Conservation (phyloP, 2,329 filamentous ascomycete species). For the Cercospora citrullina region DNA sequence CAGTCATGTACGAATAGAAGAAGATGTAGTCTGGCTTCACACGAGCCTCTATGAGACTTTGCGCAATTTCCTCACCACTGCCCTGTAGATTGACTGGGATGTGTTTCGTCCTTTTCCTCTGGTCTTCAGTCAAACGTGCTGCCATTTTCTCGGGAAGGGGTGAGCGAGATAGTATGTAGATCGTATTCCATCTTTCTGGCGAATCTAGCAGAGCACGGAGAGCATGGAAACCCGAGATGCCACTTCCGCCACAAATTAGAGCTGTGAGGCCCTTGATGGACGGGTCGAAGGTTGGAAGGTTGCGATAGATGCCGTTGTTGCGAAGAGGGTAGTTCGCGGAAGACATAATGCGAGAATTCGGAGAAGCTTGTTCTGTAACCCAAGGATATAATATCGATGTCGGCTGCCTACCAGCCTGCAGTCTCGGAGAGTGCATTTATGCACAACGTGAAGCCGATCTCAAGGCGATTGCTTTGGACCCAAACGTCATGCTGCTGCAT, state of each 20-base stretch:
- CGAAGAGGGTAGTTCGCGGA: constrained; percentile 14
- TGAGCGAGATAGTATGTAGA: constrained; percentile 50
- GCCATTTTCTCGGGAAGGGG: constrained; percentile 39
- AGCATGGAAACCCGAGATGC: constrained; percentile 52
- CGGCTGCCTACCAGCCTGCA: not conserved
- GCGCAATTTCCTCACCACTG: constrained; percentile 36
- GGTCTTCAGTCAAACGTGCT: constrained; percentile 13
- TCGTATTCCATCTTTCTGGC: constrained; percentile 50
- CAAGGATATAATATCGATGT: not conserved
- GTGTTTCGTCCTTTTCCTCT: constrained; percentile 17
- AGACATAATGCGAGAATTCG: not conserved
- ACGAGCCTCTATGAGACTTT: constrained; percentile 32
- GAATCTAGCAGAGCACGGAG: constrained; percentile 47
- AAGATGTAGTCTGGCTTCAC: constrained; percentile 48
- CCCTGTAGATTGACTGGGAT: constrained; percentile 35
- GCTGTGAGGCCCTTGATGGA: constrained; percentile 47
- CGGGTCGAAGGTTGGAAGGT: constrained; percentile 47
- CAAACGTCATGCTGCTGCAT: not conserved
- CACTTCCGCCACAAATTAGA: constrained; percentile 53
- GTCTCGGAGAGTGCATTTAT: not conserved
- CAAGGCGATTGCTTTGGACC: not conserved
- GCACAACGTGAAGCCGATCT: not conserved
- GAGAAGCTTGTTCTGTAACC: not conserved
- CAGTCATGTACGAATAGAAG: constrained; percentile 53
- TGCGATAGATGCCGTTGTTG: constrained; percentile 47